Conservation (phyloP, 495 filamentous ascomycete species). For the Aspergillus sparsus region DNA sequence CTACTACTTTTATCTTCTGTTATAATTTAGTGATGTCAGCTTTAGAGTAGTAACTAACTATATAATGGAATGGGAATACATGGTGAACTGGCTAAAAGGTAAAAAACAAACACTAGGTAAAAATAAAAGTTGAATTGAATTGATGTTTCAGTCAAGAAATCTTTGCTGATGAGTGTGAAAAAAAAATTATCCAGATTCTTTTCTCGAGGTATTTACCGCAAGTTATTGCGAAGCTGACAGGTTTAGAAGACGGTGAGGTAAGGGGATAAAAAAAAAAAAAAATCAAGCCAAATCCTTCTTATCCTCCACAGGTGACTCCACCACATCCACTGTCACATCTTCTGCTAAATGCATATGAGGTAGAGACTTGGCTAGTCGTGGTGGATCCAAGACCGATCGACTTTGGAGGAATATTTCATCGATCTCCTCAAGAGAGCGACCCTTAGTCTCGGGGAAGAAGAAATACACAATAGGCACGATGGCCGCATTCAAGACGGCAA, state of each 20-base stretch:
- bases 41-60: no score
- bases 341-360: conserved; percentile 28
- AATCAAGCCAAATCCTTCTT: conserved; percentile 6
- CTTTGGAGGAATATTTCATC: conserved; percentile 63
- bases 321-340: conserved; percentile 15
- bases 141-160: no score
- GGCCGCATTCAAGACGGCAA: conserved; percentile 47
- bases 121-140: no score
- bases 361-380: conserved; percentile 32
- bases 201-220: no score
- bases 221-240: no score
- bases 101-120: no score
- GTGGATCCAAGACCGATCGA: conserved; percentile 33
- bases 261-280: background rate
- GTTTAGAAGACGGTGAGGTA: background rate
- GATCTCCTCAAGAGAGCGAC: conserved; percentile 72
- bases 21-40: no score
- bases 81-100: no score
- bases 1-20: no score
- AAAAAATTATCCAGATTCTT: background rate
- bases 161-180: no score
- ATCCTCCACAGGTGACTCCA: conserved; percentile 8
- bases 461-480: conserved; percentile 56
- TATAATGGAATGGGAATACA: no score
- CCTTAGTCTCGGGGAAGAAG: conserved; percentile 58